These are phyloP conservation scores for Phytophthora pistaciae DNA, from an alignment of 352 stramenopile species.

Conservation along the genomic window DNA sequence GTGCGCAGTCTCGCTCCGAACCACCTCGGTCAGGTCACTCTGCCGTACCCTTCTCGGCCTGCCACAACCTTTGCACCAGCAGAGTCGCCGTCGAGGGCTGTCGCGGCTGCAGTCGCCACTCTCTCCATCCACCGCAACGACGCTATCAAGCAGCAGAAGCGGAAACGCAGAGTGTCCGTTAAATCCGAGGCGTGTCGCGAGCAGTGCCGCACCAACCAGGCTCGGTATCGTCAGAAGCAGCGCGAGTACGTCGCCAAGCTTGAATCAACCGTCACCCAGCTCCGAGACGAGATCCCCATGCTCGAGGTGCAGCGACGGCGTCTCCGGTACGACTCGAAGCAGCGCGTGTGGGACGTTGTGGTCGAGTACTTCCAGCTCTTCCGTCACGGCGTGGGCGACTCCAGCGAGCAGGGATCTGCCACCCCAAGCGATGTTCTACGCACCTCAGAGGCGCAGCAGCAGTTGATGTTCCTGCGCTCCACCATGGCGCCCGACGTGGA, in stretches of 20 bases:
- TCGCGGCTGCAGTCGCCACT: slow-evolving; percentile 23
- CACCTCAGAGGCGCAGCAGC: slow-evolving; percentile 37
- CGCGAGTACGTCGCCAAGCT: slow-evolving; percentile 41
- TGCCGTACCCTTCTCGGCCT: neutral
- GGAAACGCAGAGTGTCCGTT: slow-evolving; percentile 40
- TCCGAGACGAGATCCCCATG: slow-evolving; percentile 50
- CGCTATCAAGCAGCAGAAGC: slow-evolving; percentile 22
- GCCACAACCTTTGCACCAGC: neutral
- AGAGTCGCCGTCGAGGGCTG: slow-evolving; percentile 23
- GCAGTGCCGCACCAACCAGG: slow-evolving; percentile 68
- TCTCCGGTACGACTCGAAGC: slow-evolving; percentile 34
- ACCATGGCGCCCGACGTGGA: slow-evolving; percentile 46
- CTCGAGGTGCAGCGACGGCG: slow-evolving; percentile 37
- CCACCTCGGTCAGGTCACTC: neutral
- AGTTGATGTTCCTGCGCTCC: slow-evolving; percentile 52
- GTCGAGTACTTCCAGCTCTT: slow-evolving; percentile 50
- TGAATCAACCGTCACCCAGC: slow-evolving; percentile 36
- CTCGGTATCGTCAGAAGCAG: slow-evolving; percentile 65
- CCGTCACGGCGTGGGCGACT: slow-evolving; percentile 29
- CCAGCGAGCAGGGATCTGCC: slow-evolving; percentile 18
- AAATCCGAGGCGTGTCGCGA: slow-evolving; percentile 61
- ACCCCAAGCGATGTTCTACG: slow-evolving; percentile 23
- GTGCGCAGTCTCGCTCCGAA: slow-evolving; percentile 5
- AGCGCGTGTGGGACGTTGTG: slow-evolving; percentile 41
- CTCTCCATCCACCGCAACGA: slow-evolving; percentile 23